Conservation (phyloP, 2,329 filamentous ascomycete genomes). For the Coccinonectria pachysandricola region DNA sequence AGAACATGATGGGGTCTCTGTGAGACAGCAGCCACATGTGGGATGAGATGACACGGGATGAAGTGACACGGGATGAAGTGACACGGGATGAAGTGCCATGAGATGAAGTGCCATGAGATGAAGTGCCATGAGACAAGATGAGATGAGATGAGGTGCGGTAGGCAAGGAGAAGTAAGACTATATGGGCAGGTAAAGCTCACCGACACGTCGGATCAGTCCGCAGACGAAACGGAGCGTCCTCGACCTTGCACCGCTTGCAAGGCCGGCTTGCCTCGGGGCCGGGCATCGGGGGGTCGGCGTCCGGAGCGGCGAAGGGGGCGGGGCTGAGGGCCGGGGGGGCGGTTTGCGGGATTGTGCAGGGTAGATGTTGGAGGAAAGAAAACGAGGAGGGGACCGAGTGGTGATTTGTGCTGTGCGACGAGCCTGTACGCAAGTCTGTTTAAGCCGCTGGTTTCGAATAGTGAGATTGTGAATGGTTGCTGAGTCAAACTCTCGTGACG, state of each 20-base stretch:
- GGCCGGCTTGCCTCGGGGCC: slow-evolving; percentile 12
- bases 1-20: too few species aligned
- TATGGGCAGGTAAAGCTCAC: slow-evolving; percentile 16
- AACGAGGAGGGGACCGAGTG: neutral
- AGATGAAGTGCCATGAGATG: slow-evolving; percentile 1
- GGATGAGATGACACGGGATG: too few species aligned
- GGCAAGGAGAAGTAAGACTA: too few species aligned
- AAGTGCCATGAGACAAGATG: neutral
- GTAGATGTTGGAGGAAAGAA: slow-evolving; percentile 6
- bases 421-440: too few species aligned
- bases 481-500: too few species aligned
- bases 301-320: neutral
- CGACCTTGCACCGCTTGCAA: slow-evolving; percentile 24
- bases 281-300: slow-evolving; percentile 11
- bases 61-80: slow-evolving; percentile 5
- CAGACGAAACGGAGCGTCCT: slow-evolving; percentile 19
- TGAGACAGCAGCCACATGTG: too few species aligned
- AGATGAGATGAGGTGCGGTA: neutral
- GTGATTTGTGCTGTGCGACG: too few species aligned
- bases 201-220: slow-evolving; percentile 23
- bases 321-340: slow-evolving; percentile 1
- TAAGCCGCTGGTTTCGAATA: too few species aligned
- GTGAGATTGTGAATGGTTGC: too few species aligned
- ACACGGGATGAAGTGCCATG: neutral
- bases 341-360: slow-evolving; percentile 11